phyloP scores from a whole-genome alignment of 345 rosid genomes.

The Rhizophora mangle region DNA sequence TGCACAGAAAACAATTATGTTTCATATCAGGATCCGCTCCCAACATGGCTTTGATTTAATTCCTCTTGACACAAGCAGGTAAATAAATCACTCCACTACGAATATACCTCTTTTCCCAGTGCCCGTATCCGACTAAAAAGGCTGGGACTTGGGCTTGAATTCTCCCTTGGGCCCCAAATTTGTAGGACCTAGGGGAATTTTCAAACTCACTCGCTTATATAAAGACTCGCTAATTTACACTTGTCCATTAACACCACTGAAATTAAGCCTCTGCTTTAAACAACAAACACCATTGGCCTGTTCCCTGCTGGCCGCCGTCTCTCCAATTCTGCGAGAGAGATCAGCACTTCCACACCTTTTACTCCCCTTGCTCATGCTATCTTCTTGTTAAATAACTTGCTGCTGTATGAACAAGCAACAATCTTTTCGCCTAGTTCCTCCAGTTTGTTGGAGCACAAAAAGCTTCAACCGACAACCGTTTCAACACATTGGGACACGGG shows the following conservation, averaged over 20 bases:
- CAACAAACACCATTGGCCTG: constrained; percentile 16
- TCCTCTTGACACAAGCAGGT: constrained; percentile 10
- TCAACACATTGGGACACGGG: constrained; percentile 83
- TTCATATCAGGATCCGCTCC: constrained; percentile 51
- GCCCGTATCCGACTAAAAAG: constrained; percentile 42
- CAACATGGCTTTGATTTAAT: constrained; percentile 36
- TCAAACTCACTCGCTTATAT: constrained; percentile 33
- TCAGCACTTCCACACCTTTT: constrained; percentile 12
- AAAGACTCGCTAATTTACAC: constrained; percentile 32
- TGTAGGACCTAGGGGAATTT: constrained; percentile 39
- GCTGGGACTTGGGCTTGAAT: constrained; percentile 33
- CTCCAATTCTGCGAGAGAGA: constrained; percentile 17
- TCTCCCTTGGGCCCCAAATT: constrained; percentile 32
- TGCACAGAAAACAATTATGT: constrained; percentile 17
- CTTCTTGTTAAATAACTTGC: constrained; percentile 37
- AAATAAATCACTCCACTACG: constrained; percentile 33
- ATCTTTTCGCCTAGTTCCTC: constrained; percentile 24
- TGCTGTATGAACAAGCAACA: constrained; percentile 19
- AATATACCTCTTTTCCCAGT: constrained; percentile 24
- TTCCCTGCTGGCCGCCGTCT: constrained; percentile 27
- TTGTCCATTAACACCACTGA: constrained; percentile 12
- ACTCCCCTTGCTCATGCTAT: constrained; percentile 24
- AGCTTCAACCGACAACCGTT: constrained; percentile 79
- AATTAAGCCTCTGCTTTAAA: constrained; percentile 18
- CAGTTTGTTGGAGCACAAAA: constrained; percentile 56